Base-by-base conservation (phyloP, 331 rosid species). In the Acacia concinna region DNA sequence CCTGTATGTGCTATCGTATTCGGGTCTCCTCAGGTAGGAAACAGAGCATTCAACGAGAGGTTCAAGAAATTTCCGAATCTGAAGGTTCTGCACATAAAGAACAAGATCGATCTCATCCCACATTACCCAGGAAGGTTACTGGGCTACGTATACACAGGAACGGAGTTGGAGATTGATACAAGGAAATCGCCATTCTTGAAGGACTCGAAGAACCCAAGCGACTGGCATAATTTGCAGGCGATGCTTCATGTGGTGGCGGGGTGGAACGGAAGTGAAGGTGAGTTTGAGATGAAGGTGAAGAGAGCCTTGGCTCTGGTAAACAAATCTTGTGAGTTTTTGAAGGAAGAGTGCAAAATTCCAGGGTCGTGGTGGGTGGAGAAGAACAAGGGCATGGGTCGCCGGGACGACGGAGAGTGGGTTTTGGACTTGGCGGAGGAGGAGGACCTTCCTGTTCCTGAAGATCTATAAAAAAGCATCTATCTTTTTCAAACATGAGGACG, bases 221-320 rank as follows among this genome's bases (percentile, higher is more conserved):
- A 92, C 64, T 92, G 97, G 96, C 97, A 92, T 81, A 92, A 92
- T 75, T 57, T 92, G 90, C 91, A 92, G 80, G 91, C 89, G 6
- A 86, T 88, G 77, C 59, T 92, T 81, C 96, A 92, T 25, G 85
- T 90, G 68, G 96, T 92, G 68, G 96, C 89, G 0, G 93, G 96
- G 78, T 90, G 97, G 97, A 89, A 87, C 4, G 92, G 93, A 30
- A 20, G 18, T 23, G 27, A 60, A 0, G 82, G 68, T 6, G 80
- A 63, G 77, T 92, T 92, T 77, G 86, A 85, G 91, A 3, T 86
- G 84, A 88, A 68, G 75, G 93, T 89, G 76, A 89, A 89, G 89
- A 86, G 96, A 77, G 85, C 93, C 44, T 57, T 90, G 82, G 90
- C 90, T 15, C 71, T 89, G 85, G 93, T 90, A 79, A 92, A 90